Conservation (phyloP, 164 flowering plant species). For the Vitis vinifera region DNA sequence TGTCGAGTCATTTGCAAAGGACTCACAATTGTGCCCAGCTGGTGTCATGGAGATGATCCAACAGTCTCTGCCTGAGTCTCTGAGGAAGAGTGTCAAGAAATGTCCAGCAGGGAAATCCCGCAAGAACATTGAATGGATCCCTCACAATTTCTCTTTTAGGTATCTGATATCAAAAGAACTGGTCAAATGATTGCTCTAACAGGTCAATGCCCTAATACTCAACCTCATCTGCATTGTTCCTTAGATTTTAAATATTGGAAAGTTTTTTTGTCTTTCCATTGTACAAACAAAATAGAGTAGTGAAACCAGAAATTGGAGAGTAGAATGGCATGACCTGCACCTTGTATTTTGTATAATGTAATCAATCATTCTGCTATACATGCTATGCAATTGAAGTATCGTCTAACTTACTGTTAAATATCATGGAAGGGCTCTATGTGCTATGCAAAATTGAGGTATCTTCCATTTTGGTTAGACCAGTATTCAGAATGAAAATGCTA, state of each 20-base stretch:
- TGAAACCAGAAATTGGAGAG: too few species aligned
- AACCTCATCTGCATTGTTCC: too few species aligned
- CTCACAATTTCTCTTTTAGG: slow-evolving; percentile 80
- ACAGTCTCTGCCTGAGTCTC: slow-evolving; percentile 60
- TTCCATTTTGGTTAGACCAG: too few species aligned
- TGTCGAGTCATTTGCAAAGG: slow-evolving; percentile 76
- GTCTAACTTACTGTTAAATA: neutral
- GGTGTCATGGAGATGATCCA: slow-evolving; percentile 67
- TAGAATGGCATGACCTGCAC: slow-evolving; percentile 1
- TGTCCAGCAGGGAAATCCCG: slow-evolving; percentile 45
- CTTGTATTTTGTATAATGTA: neutral
- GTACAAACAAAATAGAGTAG: too few species aligned
- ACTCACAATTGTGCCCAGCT: slow-evolving; percentile 53
- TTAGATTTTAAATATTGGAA: too few species aligned
- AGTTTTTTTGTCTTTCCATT: too few species aligned
- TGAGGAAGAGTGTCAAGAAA: slow-evolving; percentile 49
- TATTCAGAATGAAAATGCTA: neutral
- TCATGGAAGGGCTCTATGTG: neutral
- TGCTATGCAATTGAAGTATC: neutral
- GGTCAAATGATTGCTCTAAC: slow-evolving; percentile 32
- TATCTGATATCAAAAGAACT: slow-evolving; percentile 83
- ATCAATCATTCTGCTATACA: neutral
- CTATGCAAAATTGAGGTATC: too few species aligned
- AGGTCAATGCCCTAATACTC: too few species aligned
- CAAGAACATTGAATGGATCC: slow-evolving; percentile 76